Percentiles rank a stretch among this genome's conserved stretches.
These are phyloP conservation scores for Ganoderma resinaceum DNA, from an alignment of 1,284 basidiomycete species.

Conservation along the genomic window DNA sequence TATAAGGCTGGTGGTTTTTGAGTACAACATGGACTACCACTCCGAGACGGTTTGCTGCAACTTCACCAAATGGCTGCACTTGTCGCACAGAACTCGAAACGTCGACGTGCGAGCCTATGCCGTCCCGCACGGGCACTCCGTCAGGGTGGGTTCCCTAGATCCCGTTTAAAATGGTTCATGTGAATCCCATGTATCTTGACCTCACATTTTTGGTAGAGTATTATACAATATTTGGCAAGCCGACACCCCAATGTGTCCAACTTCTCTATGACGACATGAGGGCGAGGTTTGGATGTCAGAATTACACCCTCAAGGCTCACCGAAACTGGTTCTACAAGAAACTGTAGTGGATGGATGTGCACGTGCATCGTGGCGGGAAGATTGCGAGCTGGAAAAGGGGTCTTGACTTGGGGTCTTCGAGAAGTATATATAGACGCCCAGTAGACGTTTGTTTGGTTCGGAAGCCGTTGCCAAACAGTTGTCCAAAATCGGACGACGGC, in stretches of 20 bases:
- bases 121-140: neutral
- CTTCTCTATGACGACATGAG: neutral
- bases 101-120: neutral
- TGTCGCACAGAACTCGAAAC: neutral
- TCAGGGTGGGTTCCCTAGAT: neutral
- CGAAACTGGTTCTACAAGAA: neutral
- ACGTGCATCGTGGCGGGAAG: too few relatives aligned
- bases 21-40: neutral
- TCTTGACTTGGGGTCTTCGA: too few relatives aligned
- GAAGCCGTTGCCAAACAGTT: conserved; percentile 27
- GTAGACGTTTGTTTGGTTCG: conserved; percentile 24
- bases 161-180: too few relatives aligned
- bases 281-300: neutral
- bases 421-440: neutral
- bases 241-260: neutral
- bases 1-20: neutral
- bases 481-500: conserved; percentile 7
- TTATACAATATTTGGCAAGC: neutral
- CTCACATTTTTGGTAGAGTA: neutral
- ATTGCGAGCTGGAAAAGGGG: too few relatives aligned
- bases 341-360: too few relatives aligned
- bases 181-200: neutral
- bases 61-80: neutral
- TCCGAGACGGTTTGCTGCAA: neutral
- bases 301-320: neutral